Conservation (phyloP, 2,329 filamentous ascomycete genomes). For the Leptographium radiaticola region DNA sequence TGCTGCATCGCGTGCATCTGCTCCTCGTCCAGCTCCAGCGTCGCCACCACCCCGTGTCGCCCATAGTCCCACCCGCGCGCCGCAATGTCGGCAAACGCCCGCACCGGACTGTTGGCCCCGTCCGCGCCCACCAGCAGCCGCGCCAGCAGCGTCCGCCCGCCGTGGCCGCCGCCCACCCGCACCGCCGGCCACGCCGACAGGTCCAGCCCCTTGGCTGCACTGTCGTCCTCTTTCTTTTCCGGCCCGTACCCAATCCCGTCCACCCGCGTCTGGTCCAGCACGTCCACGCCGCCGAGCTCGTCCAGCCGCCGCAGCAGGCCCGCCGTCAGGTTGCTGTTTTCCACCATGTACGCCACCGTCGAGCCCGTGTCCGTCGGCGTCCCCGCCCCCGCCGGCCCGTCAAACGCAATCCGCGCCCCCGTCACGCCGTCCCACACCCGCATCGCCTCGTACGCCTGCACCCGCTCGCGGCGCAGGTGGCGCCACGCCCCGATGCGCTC, state of each 20-base stretch:
- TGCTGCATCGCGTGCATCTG: conserved; percentile 27
- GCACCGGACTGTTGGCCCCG: conserved; percentile 86
- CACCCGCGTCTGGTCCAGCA: conserved; percentile 68
- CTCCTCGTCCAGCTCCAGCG: conserved; percentile 56
- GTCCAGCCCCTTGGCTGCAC: conserved; percentile 36
- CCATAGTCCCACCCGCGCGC: conserved; percentile 89
- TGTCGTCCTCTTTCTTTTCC: background rate
- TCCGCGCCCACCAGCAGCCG: conserved; percentile 85
- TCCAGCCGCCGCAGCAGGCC: conserved; percentile 61
- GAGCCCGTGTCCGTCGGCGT: conserved; percentile 21
- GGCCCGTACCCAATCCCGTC: conserved; percentile 63
- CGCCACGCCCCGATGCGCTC: conserved; percentile 75
- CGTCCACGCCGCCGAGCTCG: conserved; percentile 52
- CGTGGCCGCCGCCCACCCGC: conserved; percentile 39
- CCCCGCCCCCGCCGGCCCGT: conserved; percentile 45
- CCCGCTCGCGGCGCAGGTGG: conserved; percentile 56
- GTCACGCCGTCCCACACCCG: conserved; percentile 95
- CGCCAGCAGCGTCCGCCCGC: conserved; percentile 57
- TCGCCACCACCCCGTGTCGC: conserved; percentile 83
- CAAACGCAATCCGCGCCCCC: conserved; percentile 78
- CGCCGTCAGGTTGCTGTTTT: conserved; percentile 80
- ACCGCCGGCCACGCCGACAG: conserved; percentile 81
- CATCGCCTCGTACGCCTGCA: conserved; percentile 91
- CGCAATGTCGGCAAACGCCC: conserved; percentile 74
- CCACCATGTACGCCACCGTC: conserved; percentile 89